Conservation (phyloP, 1,284 basidiomycete genomes). For the Ustilago sp. region DNA sequence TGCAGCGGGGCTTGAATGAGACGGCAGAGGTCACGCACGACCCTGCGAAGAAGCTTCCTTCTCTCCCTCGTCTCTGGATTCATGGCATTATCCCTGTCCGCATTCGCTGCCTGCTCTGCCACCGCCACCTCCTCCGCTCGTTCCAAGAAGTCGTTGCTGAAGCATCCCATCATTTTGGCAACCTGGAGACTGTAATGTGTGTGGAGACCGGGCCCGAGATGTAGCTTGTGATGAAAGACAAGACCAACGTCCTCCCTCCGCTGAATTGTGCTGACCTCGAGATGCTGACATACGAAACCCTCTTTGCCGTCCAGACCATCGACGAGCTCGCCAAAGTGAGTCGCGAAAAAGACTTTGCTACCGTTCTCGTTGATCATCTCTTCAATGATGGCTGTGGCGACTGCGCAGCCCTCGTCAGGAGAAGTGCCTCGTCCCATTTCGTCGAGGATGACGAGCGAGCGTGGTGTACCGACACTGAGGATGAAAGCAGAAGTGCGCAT, state of each 20-base stretch:
- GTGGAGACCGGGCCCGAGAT: conserved; percentile 32
- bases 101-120: conserved; percentile 13
- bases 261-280: conserved; percentile 28
- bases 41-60: conserved; percentile 20
- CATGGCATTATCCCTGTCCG: not conserved
- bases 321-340: conserved; percentile 73
- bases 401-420: conserved; percentile 85
- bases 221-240: conserved; percentile 44
- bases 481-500: conserved; percentile 71
- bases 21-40: conserved; percentile 21
- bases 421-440: conserved; percentile 90
- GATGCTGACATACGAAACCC: conserved; percentile 39
- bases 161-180: conserved; percentile 50
- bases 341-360: conserved; percentile 89
- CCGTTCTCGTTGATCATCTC: conserved; percentile 76
- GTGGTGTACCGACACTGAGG: conserved; percentile 72
- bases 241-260: conserved; percentile 18
- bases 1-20: not conserved
- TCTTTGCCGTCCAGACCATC: conserved; percentile 36
- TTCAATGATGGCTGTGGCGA: conserved; percentile 92
- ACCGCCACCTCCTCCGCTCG: conserved; percentile 24
- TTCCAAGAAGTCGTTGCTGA: conserved; percentile 24
- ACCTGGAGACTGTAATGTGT: conserved; percentile 52
- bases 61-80: conserved; percentile 9
- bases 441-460: conserved; percentile 84